Evolutionary conservation across 2,329 filamentous ascomycete species (phyloP), one percentile per base, ranked within the genome.

Genomic region (Talaromyces sp.): DNA sequence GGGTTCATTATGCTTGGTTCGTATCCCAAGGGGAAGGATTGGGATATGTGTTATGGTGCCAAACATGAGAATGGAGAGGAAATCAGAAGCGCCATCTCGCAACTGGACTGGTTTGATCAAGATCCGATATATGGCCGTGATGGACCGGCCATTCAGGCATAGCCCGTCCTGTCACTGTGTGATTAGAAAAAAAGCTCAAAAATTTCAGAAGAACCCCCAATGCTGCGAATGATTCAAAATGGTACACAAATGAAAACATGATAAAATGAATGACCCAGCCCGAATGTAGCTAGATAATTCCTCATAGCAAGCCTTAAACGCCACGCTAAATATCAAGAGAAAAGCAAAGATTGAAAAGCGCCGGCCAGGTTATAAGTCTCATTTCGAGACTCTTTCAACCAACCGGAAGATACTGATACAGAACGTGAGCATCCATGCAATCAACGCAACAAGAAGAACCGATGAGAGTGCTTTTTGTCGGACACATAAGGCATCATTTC

Each of bases 341-440:
- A 37, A 56, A 28, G 37, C 35, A 48, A n/a, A 56, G 8, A 51
- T 22, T 25, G 33, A 22, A 35, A 56, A 50, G 28, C 15, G 53
- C 41, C n/a, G 25, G 25, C n/a, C 28, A 25, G 33, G 9, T 11
- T 7, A 13, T 11, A 13, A 13, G 37, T 25, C 15, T 61, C 46
- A 53, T 63, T 60, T 58, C n/a, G 59, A 25, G n/a, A 61, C 60
- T 41, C 60, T 56, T 40, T 33, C 58, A 6, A 59, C 77, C 62
- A 76, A 81, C 80, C 88, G 83, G 69, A 91, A 87, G 60, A 91
- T 85, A 73, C 91, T 96, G 59, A 97, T 87, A 52, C 88, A 84
- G 75, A 97, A 96, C 21, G 91, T 97, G 71, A 88, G 81, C 61
- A 93, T 82, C 93, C 93, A 97, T n/a, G 90, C 87, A 60, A 95